Base-by-base conservation (phyloP, 2,329 filamentous ascomycete species). In the Cladosporium velox region DNA sequence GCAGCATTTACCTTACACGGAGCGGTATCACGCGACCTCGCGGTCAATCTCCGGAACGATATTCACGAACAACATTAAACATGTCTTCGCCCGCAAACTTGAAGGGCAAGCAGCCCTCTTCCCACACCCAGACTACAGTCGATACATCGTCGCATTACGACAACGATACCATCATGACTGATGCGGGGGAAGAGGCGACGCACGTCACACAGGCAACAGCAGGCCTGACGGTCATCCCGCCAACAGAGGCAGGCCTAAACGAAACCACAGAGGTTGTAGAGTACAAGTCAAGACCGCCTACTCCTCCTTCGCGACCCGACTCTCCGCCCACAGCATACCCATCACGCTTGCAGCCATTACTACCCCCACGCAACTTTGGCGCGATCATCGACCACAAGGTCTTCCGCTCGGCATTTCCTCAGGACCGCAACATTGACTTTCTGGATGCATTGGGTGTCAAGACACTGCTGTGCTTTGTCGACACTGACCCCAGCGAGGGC, bases 331-430 rank as follows among this genome's bases (percentile, higher is more conserved):
- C 44, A 24, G 55, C 54, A 10, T 59, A 70, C 65, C 72, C 79
- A 60, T 68, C 73, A 15, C 77, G 80, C n/a, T 72, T 82, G 24
- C 71, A 72, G 51, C 74, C 77, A 38, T 70, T 78, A 6, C 69
- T 79, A 18, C 80, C 80, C n/a, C 91, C 91, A 1, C 73, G 80
- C 70, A 97, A 97, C 75, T 97, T 94, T 77, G 91, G 90, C 21
- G 80, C 87, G 32, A 90, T 97, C 24, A 80, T 89, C 24, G 86
- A 88, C 7, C 89, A 90, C 10, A 82, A 88, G 12, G 83, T 97
- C 32, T 97, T 92, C 76, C 87, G 93, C 62, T 94, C 91, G 77
- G 90, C 90, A 70, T 97, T 93, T 75, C 93, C 93, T 2, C 82
- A 87, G 68, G 78, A 84, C 5, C 84, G 88, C 65, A 90, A 96